A percentile compares a stretch with the other conserved stretches of the same genome.
Evolutionary conservation across 805 yeast genomes (phyloP).

Genomic region (Schizosaccharomyces lindneri): DNA sequence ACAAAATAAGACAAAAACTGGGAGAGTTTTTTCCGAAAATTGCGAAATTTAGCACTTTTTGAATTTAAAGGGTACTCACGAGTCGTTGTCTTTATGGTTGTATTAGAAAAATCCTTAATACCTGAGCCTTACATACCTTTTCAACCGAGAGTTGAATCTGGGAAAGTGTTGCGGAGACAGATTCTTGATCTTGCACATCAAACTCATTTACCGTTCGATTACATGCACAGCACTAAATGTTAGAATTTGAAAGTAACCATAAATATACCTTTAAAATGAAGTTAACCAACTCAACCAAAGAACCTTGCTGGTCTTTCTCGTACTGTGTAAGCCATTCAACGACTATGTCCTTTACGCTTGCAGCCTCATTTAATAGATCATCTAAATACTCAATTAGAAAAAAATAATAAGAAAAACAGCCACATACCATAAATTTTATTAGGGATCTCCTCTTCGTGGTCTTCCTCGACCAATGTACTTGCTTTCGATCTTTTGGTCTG

Average conservation of each 20-base stretch:
- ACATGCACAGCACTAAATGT: constrained; percentile 7
- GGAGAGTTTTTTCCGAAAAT: constrained; percentile 28
- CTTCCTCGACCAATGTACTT: constrained; percentile 3
- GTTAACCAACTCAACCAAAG: constrained; percentile 42
- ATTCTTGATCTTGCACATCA: constrained; percentile 39
- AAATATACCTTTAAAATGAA: constrained; percentile 25
- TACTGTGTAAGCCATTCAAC: constrained; percentile 35
- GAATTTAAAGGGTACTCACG: constrained; percentile 48
- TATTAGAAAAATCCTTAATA: constrained; percentile 21
- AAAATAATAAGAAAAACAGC: background rate
- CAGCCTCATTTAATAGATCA: constrained; percentile 21
- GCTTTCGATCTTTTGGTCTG: constrained; percentile 3
- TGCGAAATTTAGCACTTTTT: constrained; percentile 22
- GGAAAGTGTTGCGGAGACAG: constrained; percentile 43
- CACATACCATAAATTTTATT: constrained; percentile 5
- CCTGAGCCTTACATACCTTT: constrained; percentile 20
- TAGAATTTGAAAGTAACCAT: background rate
- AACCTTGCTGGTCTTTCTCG: constrained; percentile 19
- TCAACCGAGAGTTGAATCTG: constrained; percentile 22
- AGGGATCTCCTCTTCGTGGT: constrained; percentile 1
- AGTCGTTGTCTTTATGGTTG: constrained; percentile 19
- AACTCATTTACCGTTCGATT: constrained; percentile 3
- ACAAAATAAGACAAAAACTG: constrained; percentile 33
- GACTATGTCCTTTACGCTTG: constrained; percentile 27
- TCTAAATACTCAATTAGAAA: background rate